phyloP scores from a whole-genome alignment of 1,284 basidiomycete species.

The Apiotrichum laibachii region DNA sequence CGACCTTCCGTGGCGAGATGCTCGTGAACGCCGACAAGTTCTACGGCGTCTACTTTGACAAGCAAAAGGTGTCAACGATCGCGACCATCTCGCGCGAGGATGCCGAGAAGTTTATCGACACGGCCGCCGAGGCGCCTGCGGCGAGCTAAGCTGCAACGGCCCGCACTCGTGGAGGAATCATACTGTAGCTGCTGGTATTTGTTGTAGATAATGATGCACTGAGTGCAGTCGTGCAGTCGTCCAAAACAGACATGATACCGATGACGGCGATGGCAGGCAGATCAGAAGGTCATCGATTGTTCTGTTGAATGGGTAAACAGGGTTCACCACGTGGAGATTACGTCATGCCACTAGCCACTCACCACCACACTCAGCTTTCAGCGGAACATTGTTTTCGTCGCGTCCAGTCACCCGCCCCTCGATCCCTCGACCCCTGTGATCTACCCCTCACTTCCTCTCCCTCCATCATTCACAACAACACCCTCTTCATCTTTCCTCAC shows the following conservation, averaged over 20 bases:
- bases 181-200: background rate
- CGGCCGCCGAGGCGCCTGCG: constrained; percentile 16
- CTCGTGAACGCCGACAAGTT: constrained; percentile 78
- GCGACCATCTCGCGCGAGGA: constrained; percentile 45
- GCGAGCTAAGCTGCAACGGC: background rate
- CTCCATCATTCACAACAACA: too few relatives aligned
- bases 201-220: constrained; percentile 6
- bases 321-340: too few relatives aligned
- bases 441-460: too few relatives aligned
- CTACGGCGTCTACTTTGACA: constrained; percentile 98
- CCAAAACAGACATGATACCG: too few relatives aligned
- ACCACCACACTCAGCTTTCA: too few relatives aligned
- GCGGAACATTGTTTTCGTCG: too few relatives aligned
- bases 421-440: too few relatives aligned
- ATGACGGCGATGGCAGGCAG: too few relatives aligned
- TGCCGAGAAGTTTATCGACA: constrained; percentile 44
- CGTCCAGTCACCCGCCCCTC: too few relatives aligned
- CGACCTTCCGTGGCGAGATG: constrained; percentile 98
- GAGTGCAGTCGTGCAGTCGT: background rate
- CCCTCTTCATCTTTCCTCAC: background rate
- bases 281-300: too few relatives aligned
- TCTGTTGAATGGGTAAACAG: too few relatives aligned
- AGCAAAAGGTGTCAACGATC: constrained; percentile 75
- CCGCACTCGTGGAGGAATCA: background rate
- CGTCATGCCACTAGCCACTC: too few relatives aligned